Evolutionary conservation across 2,329 filamentous ascomycete species (phyloP).

Genomic region (Apiospora rasikravindrae): DNA sequence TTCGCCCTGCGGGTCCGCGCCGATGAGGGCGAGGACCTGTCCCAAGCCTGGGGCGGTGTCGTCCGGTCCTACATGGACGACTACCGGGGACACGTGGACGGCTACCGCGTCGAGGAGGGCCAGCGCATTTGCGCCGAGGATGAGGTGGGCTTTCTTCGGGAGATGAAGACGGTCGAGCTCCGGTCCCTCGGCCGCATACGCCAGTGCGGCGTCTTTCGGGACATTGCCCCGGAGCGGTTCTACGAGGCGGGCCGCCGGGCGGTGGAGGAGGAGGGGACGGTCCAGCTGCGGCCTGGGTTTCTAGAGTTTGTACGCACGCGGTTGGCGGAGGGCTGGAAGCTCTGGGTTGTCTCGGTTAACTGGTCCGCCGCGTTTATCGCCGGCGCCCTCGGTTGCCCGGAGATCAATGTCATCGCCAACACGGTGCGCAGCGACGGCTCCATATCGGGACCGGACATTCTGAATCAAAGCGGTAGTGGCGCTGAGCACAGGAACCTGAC

Average conservation of each 20-base stretch:
- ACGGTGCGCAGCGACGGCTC: slow-evolving; percentile 44
- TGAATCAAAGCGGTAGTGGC: slow-evolving; percentile 27
- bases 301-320: slow-evolving; percentile 34
- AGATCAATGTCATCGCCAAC: slow-evolving; percentile 50
- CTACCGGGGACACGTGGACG: slow-evolving; percentile 42
- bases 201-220: slow-evolving; percentile 50
- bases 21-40: slow-evolving; percentile 39
- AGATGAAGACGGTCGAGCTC: slow-evolving; percentile 50
- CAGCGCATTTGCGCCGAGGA: slow-evolving; percentile 42
- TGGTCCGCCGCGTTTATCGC: slow-evolving; percentile 55
- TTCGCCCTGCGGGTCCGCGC: slow-evolving; percentile 45
- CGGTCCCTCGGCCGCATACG: slow-evolving; percentile 52
- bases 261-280: slow-evolving; percentile 39
- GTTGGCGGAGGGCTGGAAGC: slow-evolving; percentile 39
- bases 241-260: slow-evolving; percentile 45
- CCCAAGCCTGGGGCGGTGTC: slow-evolving; percentile 49
- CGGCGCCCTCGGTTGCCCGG: slow-evolving; percentile 45
- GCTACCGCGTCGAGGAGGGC: slow-evolving; percentile 39
- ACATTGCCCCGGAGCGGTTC: slow-evolving; percentile 41
- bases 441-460: slow-evolving; percentile 47
- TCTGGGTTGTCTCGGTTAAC: slow-evolving; percentile 57
- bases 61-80: slow-evolving; percentile 53
- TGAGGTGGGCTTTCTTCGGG: slow-evolving; percentile 51
- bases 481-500: slow-evolving; percentile 38
- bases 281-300: slow-evolving; percentile 48